A percentile compares a stretch with the other conserved stretches of the same genome.
These are phyloP conservation scores for Calocybe cyanea DNA, from an alignment of 768 basidiomycete species.

Conservation along the genomic window DNA sequence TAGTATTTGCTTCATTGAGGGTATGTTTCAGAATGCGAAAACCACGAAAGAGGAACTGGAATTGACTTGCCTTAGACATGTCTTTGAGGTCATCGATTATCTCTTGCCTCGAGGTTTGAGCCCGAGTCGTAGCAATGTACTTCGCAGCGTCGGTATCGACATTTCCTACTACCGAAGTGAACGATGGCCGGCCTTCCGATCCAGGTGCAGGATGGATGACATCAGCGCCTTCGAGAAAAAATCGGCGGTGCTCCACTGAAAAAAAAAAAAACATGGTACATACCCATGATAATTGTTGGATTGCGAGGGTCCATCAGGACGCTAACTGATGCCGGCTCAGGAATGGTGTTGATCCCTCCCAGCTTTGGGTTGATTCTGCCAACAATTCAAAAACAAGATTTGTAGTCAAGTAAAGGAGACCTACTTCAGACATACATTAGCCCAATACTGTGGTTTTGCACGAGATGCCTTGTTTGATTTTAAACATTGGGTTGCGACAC, in stretches of 20 bases:
- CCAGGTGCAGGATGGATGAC: constrained; percentile 80
- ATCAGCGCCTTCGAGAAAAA: constrained; percentile 53
- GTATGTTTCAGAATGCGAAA: background rate
- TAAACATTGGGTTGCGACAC: constrained; percentile 79
- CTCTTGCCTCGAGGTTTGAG: constrained; percentile 60
- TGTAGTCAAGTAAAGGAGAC: constrained; percentile 17
- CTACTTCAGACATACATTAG: constrained; percentile 79
- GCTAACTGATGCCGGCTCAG: constrained; percentile 54
- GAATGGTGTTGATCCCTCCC: constrained; percentile 76
- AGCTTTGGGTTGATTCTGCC: constrained; percentile 78
- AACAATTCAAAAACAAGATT: background rate
- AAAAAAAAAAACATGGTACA: constrained; percentile 4
- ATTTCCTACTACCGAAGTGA: constrained; percentile 70
- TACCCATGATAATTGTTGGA: constrained; percentile 78
- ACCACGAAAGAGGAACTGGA: background rate
- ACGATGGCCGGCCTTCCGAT: constrained; percentile 67
- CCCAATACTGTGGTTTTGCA: constrained; percentile 75
- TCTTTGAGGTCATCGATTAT: constrained; percentile 63
- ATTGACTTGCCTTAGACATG: constrained; percentile 52
- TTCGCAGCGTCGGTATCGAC: constrained; percentile 70
- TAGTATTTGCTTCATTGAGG: constrained; percentile 42
- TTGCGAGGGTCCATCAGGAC: constrained; percentile 60
- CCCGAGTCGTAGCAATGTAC: constrained; percentile 50
- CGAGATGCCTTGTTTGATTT: constrained; percentile 58
- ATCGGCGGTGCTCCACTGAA: too few species aligned